These are phyloP conservation scores for Fusarium napiforme DNA, from an alignment of 2,329 filamentous ascomycete genomes.

Conservation along the genomic window DNA sequence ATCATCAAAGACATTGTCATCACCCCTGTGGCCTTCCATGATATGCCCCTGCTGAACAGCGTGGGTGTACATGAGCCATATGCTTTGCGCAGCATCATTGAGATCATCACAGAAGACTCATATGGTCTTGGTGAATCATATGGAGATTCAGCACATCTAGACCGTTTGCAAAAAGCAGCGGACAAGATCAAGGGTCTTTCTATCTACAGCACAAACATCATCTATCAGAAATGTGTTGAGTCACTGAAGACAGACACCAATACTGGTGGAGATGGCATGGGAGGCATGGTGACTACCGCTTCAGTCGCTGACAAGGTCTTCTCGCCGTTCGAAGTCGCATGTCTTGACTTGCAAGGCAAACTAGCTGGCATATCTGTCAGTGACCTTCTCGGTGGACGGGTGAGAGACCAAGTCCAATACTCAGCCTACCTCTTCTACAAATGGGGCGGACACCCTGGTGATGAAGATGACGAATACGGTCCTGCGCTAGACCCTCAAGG, in stretches of 20 bases:
- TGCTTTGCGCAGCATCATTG: constrained; percentile 55
- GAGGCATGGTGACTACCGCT: constrained; percentile 57
- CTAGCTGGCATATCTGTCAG: constrained; percentile 53
- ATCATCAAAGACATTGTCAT: constrained; percentile 54
- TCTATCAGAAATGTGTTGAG: constrained; percentile 85
- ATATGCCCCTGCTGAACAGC: constrained; percentile 57
- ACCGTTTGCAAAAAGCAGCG: constrained; percentile 49
- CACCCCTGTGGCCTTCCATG: constrained; percentile 57
- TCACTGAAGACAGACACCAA: constrained; percentile 67
- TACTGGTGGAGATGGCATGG: constrained; percentile 68
- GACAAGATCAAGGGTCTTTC: constrained; percentile 45
- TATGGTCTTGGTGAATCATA: constrained; percentile 56
- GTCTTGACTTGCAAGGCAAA: constrained; percentile 56
- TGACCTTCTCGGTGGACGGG: constrained; percentile 53
- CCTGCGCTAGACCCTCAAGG: constrained; percentile 50
- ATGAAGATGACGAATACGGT: constrained; percentile 54
- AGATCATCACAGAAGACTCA: constrained; percentile 49
- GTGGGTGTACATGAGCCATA: constrained; percentile 57
- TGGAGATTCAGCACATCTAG: constrained; percentile 52
- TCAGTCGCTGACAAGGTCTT: constrained; percentile 56
- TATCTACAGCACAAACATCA: constrained; percentile 76
- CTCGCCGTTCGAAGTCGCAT: constrained; percentile 56
- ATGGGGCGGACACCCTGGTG: constrained; percentile 54
- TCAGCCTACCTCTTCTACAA: constrained; percentile 59
- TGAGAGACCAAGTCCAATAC: constrained; percentile 54